These are phyloP conservation scores for Sporisorium scitamineum DNA, from an alignment of 1,284 basidiomycete species.

Conservation along the genomic window DNA sequence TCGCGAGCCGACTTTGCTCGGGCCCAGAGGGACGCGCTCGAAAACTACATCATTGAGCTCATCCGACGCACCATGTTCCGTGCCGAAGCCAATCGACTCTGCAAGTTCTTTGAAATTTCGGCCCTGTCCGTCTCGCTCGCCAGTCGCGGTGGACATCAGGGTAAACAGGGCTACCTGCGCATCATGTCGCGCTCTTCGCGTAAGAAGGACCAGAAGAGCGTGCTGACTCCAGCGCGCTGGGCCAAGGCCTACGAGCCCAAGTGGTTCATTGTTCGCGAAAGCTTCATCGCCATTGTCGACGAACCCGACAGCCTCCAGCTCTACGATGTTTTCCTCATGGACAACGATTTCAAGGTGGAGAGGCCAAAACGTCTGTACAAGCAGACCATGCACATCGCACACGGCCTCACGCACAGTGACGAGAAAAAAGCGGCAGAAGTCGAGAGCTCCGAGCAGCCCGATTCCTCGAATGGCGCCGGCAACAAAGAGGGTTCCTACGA, in stretches of 20 bases:
- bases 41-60: conserved; percentile 88
- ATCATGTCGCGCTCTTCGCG: conserved; percentile 71
- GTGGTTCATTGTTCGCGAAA: conserved; percentile 95
- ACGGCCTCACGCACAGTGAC: conserved; percentile 50
- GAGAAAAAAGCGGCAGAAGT: conserved; percentile 26
- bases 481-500: conserved; percentile 47
- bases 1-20: conserved; percentile 80
- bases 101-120: conserved; percentile 94
- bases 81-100: conserved; percentile 89
- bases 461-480: conserved; percentile 5
- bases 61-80: conserved; percentile 90
- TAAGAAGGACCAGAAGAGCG: conserved; percentile 71
- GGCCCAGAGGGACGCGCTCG: conserved; percentile 82
- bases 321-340: conserved; percentile 94
- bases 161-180: conserved; percentile 86
- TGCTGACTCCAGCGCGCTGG: conserved; percentile 74
- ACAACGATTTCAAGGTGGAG: conserved; percentile 88
- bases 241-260: conserved; percentile 77
- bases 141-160: conserved; percentile 80
- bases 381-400: conserved; percentile 65
- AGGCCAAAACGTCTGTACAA: conserved; percentile 70
- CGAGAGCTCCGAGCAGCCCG: conserved; percentile 51
- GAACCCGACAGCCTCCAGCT: conserved; percentile 80
- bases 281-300: conserved; percentile 87
- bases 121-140: conserved; percentile 87